A percentile compares a stretch with the other conserved stretches of the same genome.
Evolutionary conservation across 164 flowering plant genomes (phyloP).

Genomic region (Cinnamomum chago): DNA sequence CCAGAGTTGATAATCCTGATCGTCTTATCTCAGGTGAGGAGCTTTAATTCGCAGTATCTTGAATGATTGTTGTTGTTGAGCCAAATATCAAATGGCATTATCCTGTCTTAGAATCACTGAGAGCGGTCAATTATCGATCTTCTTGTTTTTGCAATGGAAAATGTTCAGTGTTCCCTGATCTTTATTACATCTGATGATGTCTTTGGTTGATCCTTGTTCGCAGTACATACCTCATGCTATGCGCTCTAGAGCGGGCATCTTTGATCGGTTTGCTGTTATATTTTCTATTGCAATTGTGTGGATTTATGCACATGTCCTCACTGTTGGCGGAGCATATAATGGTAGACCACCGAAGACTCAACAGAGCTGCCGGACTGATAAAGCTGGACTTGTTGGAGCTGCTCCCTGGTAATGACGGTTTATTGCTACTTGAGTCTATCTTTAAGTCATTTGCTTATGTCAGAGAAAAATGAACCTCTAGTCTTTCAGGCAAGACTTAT

Average conservation of each 20-base stretch:
- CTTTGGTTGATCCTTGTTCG: slow-evolving; percentile 14
- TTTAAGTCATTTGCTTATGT: neutral
- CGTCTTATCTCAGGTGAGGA: slow-evolving; percentile 70
- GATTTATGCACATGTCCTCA: slow-evolving; percentile 91
- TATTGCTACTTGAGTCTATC: neutral
- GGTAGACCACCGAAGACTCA: slow-evolving; percentile 54
- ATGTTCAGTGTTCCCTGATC: neutral
- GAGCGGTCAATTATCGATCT: neutral
- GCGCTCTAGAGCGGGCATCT: slow-evolving; percentile 40
- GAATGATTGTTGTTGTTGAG: neutral
- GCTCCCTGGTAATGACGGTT: slow-evolving; percentile 80
- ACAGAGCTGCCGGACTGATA: slow-evolving; percentile 77
- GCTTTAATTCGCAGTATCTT: neutral
- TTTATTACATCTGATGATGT: neutral
- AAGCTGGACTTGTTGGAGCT: slow-evolving; percentile 73
- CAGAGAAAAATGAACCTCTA: neutral
- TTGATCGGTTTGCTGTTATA: slow-evolving; percentile 84
- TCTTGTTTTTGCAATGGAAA: neutral
- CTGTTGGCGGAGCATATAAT: slow-evolving; percentile 92
- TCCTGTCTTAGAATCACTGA: neutral
- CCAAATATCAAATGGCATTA: neutral
- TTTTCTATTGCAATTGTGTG: slow-evolving; percentile 79
- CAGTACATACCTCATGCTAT: slow-evolving; percentile 81
- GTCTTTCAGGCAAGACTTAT: neutral
- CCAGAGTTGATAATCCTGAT: slow-evolving; percentile 70